A percentile compares a stretch with the other conserved stretches of the same genome.
Conservation (phyloP, 1,284 basidiomycete genomes). For the Nidula niveotomentosa region DNA sequence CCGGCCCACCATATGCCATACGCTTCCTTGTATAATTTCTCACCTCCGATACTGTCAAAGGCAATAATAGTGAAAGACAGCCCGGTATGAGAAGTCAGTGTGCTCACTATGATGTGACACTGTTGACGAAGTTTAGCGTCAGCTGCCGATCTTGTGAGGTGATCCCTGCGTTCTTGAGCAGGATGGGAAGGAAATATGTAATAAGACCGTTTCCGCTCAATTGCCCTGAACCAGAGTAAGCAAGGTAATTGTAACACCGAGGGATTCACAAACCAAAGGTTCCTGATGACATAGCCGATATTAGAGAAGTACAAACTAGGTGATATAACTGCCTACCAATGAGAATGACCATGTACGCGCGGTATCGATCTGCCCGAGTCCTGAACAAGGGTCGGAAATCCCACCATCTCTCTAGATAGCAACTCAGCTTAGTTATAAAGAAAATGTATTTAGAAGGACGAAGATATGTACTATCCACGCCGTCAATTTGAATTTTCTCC, state of each 20-base stretch:
- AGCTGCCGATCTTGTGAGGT: slow-evolving; percentile 37
- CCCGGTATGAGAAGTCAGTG: background rate
- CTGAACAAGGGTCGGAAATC: slow-evolving; percentile 53
- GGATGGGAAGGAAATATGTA: slow-evolving; percentile 49
- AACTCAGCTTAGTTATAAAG: background rate
- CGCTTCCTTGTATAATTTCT: background rate
- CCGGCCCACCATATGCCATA: no score
- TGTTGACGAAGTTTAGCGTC: slow-evolving; percentile 49
- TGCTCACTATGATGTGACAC: slow-evolving; percentile 43
- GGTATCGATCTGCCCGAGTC: slow-evolving; percentile 41
- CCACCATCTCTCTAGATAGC: slow-evolving; percentile 43
- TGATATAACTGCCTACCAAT: slow-evolving; percentile 31
- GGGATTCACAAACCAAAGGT: slow-evolving; percentile 26
- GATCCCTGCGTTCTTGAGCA: slow-evolving; percentile 44
- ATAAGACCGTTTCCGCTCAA: slow-evolving; percentile 43
- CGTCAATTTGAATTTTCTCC: slow-evolving; percentile 44
- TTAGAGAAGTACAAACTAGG: no score
- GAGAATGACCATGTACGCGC: slow-evolving; percentile 49
- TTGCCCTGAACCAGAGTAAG: slow-evolving; percentile 19
- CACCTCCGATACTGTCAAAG: slow-evolving; percentile 15
- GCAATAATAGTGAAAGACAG: background rate
- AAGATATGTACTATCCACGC: slow-evolving; percentile 37
- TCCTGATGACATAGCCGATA: slow-evolving; percentile 15
- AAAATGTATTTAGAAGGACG: background rate
- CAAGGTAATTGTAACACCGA: background rate